phyloP scores from a whole-genome alignment of 148 eudicot genomes.

The Vaccinium darrowii region DNA sequence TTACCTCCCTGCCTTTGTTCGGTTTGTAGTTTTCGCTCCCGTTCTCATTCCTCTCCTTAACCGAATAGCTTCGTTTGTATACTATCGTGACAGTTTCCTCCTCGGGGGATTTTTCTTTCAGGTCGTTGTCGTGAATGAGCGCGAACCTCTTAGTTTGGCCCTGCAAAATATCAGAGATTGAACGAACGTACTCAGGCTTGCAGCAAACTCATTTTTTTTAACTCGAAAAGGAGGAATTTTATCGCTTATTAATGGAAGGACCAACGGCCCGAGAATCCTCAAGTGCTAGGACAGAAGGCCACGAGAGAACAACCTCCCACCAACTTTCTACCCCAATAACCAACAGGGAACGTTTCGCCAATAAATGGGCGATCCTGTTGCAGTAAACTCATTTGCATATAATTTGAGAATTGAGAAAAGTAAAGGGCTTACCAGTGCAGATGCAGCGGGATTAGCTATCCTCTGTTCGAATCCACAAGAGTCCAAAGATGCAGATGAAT shows the following conservation, averaged over 20 bases:
- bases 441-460: background rate
- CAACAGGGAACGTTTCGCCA: too few relatives aligned
- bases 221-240: too few relatives aligned
- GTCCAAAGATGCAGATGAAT: background rate
- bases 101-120: slow-evolving; percentile 25
- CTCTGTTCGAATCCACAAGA: background rate
- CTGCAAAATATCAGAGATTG: slow-evolving; percentile 29
- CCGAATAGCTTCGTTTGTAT: slow-evolving; percentile 27
- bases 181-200: background rate
- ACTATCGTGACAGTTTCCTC: slow-evolving; percentile 28
- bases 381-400: background rate
- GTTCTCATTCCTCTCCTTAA: slow-evolving; percentile 33
- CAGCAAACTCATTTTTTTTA: too few relatives aligned
- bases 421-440: slow-evolving; percentile 43
- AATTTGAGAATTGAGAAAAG: background rate
- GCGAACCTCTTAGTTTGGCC: slow-evolving; percentile 29
- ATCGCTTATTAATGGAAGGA: too few relatives aligned
- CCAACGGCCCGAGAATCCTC: too few relatives aligned
- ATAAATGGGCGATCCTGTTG: too few relatives aligned
- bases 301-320: too few relatives aligned
- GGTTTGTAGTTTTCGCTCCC: slow-evolving; percentile 21
- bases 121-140: slow-evolving; percentile 24
- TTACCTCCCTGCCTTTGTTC: slow-evolving; percentile 23
- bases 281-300: too few relatives aligned
- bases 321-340: too few relatives aligned